These are phyloP conservation scores for Pseudoscleropodium purum DNA, from an alignment of 225 moss, liverwort and hornwort genomes.

Conservation along the genomic window DNA sequence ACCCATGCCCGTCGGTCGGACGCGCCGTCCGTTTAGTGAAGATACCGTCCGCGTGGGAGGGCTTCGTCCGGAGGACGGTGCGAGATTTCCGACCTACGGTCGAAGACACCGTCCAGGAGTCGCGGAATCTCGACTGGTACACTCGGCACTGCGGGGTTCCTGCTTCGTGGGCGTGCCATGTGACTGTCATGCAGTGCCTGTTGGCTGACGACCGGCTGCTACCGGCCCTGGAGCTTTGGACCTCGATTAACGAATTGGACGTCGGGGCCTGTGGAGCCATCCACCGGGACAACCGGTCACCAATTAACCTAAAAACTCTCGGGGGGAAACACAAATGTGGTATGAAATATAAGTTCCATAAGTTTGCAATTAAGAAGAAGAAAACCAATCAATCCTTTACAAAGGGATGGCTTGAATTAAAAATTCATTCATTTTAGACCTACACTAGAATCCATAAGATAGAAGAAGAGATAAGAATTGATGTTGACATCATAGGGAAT, in stretches of 20 bases:
- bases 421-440: not conserved
- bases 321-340: not conserved
- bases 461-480: accelerated
- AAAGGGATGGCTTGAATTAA: accelerated
- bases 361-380: not conserved
- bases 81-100: not conserved
- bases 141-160: conserved; percentile 7
- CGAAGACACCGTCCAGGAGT: not conserved
- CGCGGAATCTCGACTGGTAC: not conserved
- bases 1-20: not conserved
- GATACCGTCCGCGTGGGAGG: not conserved
- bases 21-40: not conserved
- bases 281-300: not conserved
- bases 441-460: accelerated
- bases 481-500: not conserved
- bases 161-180: not conserved
- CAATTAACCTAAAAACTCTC: not conserved
- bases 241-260: not conserved
- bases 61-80: not conserved
- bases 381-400: accelerated
- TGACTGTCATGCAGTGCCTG: conserved; percentile 20
- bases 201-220: not conserved
- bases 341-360: not conserved
- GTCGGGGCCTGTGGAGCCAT: not conserved
- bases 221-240: not conserved